Conservation (phyloP, 2,329 filamentous ascomycete species). For the Aspergillus ibericus region DNA sequence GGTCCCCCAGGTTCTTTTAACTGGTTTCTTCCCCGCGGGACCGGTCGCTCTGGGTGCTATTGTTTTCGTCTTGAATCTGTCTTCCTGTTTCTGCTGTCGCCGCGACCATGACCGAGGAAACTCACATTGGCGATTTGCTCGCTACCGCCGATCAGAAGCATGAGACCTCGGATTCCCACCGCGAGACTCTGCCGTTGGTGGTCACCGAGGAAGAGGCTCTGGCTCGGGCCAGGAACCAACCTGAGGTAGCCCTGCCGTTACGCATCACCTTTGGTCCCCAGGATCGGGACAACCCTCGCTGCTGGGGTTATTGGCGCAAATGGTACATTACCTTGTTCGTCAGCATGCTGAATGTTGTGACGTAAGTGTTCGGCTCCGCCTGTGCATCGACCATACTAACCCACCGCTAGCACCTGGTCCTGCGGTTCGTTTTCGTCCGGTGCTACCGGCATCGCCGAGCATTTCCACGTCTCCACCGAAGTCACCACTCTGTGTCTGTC, state of each 20-base stretch:
- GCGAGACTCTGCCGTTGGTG: slow-evolving; percentile 14
- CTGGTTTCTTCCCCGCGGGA: background rate
- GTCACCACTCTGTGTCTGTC: slow-evolving; percentile 36
- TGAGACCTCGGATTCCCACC: slow-evolving; percentile 17
- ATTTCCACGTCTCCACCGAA: slow-evolving; percentile 31
- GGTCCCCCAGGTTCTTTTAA: background rate
- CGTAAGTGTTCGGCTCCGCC: slow-evolving; percentile 14
- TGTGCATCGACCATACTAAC: background rate
- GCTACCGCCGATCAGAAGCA: slow-evolving; percentile 7
- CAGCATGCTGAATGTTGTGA: slow-evolving; percentile 37
- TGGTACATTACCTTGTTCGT: slow-evolving; percentile 46
- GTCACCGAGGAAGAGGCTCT: slow-evolving; percentile 28
- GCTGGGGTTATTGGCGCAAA: slow-evolving; percentile 40
- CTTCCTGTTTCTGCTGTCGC: background rate
- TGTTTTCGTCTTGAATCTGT: background rate
- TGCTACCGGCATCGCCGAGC: slow-evolving; percentile 23
- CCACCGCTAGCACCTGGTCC: slow-evolving; percentile 23
- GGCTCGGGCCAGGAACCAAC: slow-evolving; percentile 23
- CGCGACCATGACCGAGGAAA: slow-evolving; percentile 1
- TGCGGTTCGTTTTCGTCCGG: slow-evolving; percentile 31
- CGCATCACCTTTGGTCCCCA: slow-evolving; percentile 19
- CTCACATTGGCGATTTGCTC: background rate
- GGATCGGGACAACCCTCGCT: slow-evolving; percentile 40
- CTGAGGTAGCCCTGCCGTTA: slow-evolving; percentile 25
- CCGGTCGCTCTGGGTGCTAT: background rate